These are phyloP conservation scores for Podaxis pistillaris DNA, from an alignment of 768 basidiomycete genomes.

Conservation along the genomic window DNA sequence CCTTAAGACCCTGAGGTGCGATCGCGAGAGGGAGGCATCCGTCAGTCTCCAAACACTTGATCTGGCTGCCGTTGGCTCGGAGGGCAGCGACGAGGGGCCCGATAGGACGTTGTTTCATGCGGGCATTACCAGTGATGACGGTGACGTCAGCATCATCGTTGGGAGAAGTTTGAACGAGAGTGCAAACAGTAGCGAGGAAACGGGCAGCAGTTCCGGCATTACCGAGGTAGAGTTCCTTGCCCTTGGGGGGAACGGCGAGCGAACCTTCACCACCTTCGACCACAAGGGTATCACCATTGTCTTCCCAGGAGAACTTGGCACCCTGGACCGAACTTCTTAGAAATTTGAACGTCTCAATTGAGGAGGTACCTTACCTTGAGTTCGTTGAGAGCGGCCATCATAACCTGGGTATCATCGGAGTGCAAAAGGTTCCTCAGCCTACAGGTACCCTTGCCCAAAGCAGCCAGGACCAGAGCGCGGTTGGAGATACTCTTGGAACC, in stretches of 20 bases:
- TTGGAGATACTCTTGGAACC: constrained; percentile 98
- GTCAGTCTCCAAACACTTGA: constrained; percentile 73
- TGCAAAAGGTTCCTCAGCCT: constrained; percentile 88
- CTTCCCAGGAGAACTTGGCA: constrained; percentile 92
- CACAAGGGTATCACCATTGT: constrained; percentile 92
- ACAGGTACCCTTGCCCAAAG: constrained; percentile 86
- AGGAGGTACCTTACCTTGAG: constrained; percentile 59
- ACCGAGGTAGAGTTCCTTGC: constrained; percentile 90
- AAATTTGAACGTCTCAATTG: constrained; percentile 1
- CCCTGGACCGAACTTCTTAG: constrained; percentile 48
- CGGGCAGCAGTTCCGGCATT: constrained; percentile 98
- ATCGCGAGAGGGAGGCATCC: constrained; percentile 92
- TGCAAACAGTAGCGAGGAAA: constrained; percentile 95
- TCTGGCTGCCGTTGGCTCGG: constrained; percentile 70
- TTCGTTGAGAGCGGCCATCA: constrained; percentile 93
- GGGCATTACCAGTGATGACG: constrained; percentile 92
- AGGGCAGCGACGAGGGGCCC: constrained; percentile 94
- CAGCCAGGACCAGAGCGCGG: constrained; percentile 89
- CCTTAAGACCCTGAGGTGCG: constrained; percentile 77
- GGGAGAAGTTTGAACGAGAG: constrained; percentile 62
- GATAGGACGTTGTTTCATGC: constrained; percentile 99
- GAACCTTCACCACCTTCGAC: constrained; percentile 85
- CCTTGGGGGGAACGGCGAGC: constrained; percentile 72
- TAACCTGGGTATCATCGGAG: constrained; percentile 97
- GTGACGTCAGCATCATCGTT: constrained; percentile 49